Base-by-base conservation (phyloP, 306 rosid species). In the Cyamopsis tetragonoloba region DNA sequence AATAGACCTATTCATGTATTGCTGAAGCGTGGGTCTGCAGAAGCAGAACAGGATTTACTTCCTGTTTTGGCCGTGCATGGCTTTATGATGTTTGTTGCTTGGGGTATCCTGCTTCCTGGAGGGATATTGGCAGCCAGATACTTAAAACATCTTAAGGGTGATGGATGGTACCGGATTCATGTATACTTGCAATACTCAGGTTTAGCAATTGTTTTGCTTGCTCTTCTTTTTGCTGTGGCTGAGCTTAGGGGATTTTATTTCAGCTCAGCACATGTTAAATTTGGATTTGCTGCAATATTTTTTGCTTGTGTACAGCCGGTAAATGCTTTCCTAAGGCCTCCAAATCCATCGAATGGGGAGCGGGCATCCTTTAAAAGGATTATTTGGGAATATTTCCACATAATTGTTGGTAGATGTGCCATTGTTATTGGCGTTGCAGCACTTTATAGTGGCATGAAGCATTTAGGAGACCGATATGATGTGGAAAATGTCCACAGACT, bases 11-110 rank as follows among this genome's bases (percentile, higher is more conserved):
- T 86, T 24, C 77, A 59, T 62, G 93, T 92, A 22, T 78, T 84
- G 53, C 96, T 87, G 55, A 68, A 71, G 86, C 91, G 88, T 7
- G 98, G 96, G 71, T 92, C 93, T 30, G 91, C 96, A 24, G 96
- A 89, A 81, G 98, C 98, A 0, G 96, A 89, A 74, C 89, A 89
- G 79, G 98, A 92, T 80, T 72, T 92, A 74, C 89, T 84, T 34
- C 96, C 98, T 0, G 96, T 92, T 20, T 74, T 92, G 68, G 96
- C 91, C 24, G 98, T 87, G 35, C 98, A 92, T 78, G 98, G 96
- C 42, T 86, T 92, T 49, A 89, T 89, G 96, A 92, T 89, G 96
- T 92, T 92, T 73, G 81, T 92, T 35, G 96, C 96, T 28, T 92
- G 96, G 96, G 96, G 91, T 47, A 87, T 92, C 48, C 72, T 92